These are phyloP conservation scores for Dysphania ambrosioides DNA, from an alignment of 148 eudicot genomes.

Conservation along the genomic window DNA sequence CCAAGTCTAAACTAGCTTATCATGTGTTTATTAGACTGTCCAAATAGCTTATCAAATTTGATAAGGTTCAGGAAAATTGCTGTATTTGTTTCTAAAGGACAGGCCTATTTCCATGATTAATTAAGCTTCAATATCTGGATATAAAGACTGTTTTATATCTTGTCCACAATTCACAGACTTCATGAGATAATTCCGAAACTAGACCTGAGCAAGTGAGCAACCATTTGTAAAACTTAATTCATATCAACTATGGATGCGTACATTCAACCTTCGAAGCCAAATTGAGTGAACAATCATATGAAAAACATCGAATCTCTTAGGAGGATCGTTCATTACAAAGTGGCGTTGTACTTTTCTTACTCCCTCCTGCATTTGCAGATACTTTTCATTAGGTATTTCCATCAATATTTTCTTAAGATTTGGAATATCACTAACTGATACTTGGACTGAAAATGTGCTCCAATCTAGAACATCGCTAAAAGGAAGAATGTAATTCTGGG, in stretches of 20 bases:
- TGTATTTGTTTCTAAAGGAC: too few relatives aligned
- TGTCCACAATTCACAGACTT: too few relatives aligned
- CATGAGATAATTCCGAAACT: too few relatives aligned
- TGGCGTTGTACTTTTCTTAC: slow-evolving; percentile 65
- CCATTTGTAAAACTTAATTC: background rate
- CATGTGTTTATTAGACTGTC: too few relatives aligned
- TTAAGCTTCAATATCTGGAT: too few relatives aligned
- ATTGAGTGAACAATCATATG: slow-evolving; percentile 83
- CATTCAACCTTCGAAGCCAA: slow-evolving; percentile 81
- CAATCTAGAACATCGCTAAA: slow-evolving; percentile 85
- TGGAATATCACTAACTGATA: slow-evolving; percentile 51
- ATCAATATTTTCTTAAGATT: slow-evolving; percentile 55
- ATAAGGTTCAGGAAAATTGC: too few relatives aligned
- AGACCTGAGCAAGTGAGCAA: background rate
- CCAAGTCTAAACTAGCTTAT: too few relatives aligned
- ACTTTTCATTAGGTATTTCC: slow-evolving; percentile 47
- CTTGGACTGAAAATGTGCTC: slow-evolving; percentile 54
- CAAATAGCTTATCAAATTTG: too few relatives aligned
- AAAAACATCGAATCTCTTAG: slow-evolving; percentile 73
- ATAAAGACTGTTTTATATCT: too few relatives aligned
- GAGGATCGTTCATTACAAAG: slow-evolving; percentile 69
- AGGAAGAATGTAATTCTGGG: slow-evolving; percentile 60
- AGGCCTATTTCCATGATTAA: too few relatives aligned
- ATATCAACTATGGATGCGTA: slow-evolving; percentile 37
- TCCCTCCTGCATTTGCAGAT: slow-evolving; percentile 39